Percentiles rank a stretch among this genome's conserved stretches.
These are phyloP conservation scores for Silene noctiflora DNA, from an alignment of 179 eudicot genomes.

Conservation along the genomic window DNA sequence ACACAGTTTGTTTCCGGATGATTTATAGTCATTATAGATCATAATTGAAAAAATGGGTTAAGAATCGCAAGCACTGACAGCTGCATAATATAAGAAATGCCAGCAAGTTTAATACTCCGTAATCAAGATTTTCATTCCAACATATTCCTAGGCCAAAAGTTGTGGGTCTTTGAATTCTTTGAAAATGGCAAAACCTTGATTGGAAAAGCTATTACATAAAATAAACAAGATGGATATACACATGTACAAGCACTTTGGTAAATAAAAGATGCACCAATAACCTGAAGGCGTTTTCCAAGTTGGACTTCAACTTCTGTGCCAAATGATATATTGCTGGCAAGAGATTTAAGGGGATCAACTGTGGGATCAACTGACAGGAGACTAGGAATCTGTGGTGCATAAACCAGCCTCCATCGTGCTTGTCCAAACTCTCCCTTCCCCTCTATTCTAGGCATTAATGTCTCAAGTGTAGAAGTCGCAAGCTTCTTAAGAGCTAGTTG, in stretches of 20 bases:
- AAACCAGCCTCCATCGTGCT: conserved; percentile 98
- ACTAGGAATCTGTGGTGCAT: conserved; percentile 96
- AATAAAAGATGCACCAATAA: conserved; percentile 28
- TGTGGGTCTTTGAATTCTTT: background rate
- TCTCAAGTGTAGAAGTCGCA: conserved; percentile 97
- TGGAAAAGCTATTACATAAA: conserved; percentile 4
- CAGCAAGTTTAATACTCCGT: background rate
- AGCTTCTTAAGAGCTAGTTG: conserved; percentile 99
- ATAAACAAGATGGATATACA: background rate
- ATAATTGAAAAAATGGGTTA: background rate
- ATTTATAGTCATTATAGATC: background rate
- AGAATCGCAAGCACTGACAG: background rate
- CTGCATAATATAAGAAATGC: background rate
- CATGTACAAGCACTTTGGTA: background rate
- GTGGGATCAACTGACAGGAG: conserved; percentile 93
- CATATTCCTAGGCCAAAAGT: background rate
- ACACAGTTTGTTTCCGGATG: background rate
- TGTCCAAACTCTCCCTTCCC: conserved; percentile 99
- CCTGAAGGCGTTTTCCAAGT: conserved; percentile 98
- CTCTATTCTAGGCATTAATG: conserved; percentile 95
- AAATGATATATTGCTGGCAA: conserved; percentile 93
- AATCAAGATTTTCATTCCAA: background rate
- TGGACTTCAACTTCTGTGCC: conserved; percentile 99
- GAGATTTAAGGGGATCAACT: conserved; percentile 90
- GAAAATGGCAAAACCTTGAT: background rate